phyloP scores from a whole-genome alignment of 1,284 basidiomycete species.

The Gomphus sp. region DNA sequence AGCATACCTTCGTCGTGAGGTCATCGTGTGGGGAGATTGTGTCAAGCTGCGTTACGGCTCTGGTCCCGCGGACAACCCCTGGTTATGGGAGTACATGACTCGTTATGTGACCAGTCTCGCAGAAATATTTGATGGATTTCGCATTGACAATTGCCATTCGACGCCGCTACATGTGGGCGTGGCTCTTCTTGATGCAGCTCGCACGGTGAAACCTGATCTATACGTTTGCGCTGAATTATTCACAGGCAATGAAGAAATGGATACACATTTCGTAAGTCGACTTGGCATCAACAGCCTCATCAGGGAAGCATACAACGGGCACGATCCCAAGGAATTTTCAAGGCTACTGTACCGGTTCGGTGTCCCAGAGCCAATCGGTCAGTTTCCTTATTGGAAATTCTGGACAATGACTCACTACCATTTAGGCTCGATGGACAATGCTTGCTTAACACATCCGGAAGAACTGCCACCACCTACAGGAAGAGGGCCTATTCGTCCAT shows the following conservation, averaged over 20 bases:
- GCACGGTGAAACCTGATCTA: constrained; percentile 82
- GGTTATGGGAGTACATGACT: constrained; percentile 94
- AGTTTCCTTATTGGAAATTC: constrained; percentile 15
- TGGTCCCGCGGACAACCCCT: constrained; percentile 75
- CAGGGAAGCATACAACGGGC: constrained; percentile 85
- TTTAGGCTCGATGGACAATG: constrained; percentile 83
- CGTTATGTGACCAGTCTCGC: constrained; percentile 78
- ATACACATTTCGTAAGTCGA: constrained; percentile 81
- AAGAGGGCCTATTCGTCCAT: constrained; percentile 66
- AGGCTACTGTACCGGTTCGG: constrained; percentile 81
- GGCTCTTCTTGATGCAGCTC: constrained; percentile 83
- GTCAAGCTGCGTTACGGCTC: constrained; percentile 93
- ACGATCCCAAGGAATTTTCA: constrained; percentile 82
- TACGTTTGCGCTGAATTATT: constrained; percentile 97
- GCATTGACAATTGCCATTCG: constrained; percentile 97
- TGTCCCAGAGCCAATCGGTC: constrained; percentile 83
- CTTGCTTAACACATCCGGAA: constrained; percentile 67
- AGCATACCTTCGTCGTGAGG: constrained; percentile 90
- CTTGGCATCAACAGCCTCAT: constrained; percentile 89
- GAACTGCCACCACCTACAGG: constrained; percentile 72
- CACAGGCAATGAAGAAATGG: constrained; percentile 92
- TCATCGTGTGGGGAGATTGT: constrained; percentile 97
- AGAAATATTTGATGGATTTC: constrained; percentile 84
- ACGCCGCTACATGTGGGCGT: constrained; percentile 94
- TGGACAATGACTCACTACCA: neutral